Percentiles rank a stretch among this genome's conserved stretches.
These are phyloP conservation scores for Solanum clarkiae DNA, from an alignment of 257 asterid genomes.

Conservation along the genomic window DNA sequence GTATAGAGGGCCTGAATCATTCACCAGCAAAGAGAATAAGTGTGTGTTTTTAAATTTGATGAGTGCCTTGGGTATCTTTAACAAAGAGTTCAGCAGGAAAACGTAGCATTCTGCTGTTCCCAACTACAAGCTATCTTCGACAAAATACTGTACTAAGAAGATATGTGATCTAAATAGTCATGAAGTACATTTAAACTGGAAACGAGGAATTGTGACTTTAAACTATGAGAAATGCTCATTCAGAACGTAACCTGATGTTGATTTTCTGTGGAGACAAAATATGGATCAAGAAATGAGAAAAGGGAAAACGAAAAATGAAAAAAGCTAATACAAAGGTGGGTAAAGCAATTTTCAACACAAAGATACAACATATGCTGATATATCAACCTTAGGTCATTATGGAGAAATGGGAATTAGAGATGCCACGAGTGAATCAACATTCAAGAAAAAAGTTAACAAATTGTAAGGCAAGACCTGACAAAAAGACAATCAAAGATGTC, in stretches of 20 bases:
- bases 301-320: neutral
- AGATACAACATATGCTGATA: neutral
- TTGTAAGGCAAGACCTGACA: neutral
- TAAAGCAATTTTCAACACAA: neutral
- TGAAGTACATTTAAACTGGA: neutral
- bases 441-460: neutral
- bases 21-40: neutral
- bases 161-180: neutral
- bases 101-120: neutral
- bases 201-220: neutral
- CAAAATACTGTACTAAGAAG: neutral
- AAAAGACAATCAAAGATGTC: neutral
- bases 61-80: neutral
- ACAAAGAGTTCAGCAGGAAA: neutral
- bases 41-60: neutral
- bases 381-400: neutral
- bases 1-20: constrained; percentile 28
- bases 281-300: neutral
- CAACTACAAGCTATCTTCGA: neutral
- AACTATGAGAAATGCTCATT: neutral
- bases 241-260: neutral
- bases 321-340: neutral
- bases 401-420: neutral
- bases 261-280: neutral
- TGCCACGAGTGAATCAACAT: neutral